Evolutionary conservation across 139 green algal species (phyloP).

Genomic region (Micractinium conductrix): DNA sequence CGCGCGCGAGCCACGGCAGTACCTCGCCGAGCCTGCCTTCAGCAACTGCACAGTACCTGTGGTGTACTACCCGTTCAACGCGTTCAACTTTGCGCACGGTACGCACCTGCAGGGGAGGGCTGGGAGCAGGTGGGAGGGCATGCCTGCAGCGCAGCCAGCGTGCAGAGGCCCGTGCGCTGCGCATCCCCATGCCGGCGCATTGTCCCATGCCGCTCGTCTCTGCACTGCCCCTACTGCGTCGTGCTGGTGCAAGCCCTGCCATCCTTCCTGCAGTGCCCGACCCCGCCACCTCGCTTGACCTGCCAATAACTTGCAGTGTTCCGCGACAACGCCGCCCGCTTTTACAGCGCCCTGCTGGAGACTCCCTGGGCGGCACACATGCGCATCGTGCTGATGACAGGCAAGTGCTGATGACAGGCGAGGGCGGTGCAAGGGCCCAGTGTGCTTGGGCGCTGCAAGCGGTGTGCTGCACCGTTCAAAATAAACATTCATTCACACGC

Average conservation of each 20-base stretch:
- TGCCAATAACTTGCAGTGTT: not conserved
- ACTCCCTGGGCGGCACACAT: not conserved
- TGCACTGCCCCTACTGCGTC: too few relatives aligned
- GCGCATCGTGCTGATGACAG: conserved; percentile 4
- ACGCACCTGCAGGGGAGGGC: not conserved
- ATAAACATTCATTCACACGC: too few relatives aligned
- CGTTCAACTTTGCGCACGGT: conserved; percentile 6
- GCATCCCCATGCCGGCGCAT: too few relatives aligned
- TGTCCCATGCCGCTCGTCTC: too few relatives aligned
- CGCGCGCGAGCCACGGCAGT: not conserved
- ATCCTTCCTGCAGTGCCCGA: not conserved
- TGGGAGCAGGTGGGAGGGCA: not conserved
- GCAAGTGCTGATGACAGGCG: too few relatives aligned
- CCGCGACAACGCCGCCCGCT: not conserved
- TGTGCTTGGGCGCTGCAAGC: too few relatives aligned
- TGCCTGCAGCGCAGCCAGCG: not conserved
- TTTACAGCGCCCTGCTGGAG: not conserved
- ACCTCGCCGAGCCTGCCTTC: not conserved
- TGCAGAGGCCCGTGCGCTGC: not conserved
- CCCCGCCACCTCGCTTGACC: not conserved
- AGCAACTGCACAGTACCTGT: not conserved
- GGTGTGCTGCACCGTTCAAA: too few relatives aligned
- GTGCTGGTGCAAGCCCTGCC: too few relatives aligned
- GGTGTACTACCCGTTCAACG: not conserved
- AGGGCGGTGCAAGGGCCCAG: too few relatives aligned